A percentile compares a stretch with the other conserved stretches of the same genome.
phyloP scores from a whole-genome alignment of 176 grass and related monocot genomes.

The Stipa capillata region DNA sequence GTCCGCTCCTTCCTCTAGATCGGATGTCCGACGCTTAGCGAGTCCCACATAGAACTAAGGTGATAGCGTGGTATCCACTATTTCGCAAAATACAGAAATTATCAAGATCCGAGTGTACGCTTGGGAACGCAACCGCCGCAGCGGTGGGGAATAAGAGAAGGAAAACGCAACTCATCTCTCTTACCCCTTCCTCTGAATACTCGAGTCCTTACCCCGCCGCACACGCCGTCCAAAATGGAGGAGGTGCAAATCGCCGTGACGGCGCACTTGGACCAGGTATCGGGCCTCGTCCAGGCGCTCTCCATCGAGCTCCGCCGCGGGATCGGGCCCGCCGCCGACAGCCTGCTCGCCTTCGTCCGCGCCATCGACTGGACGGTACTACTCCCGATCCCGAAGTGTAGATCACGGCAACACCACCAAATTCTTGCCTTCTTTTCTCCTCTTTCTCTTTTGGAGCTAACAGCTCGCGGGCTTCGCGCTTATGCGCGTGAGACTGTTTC shows the following conservation, averaged over 20 bases:
- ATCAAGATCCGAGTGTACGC: too few relatives aligned
- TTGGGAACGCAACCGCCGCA: too few relatives aligned
- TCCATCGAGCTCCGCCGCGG: slow-evolving; percentile 47
- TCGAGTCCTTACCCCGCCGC: not conserved
- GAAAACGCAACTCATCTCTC: not conserved
- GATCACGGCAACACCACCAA: not conserved
- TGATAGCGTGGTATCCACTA: too few relatives aligned
- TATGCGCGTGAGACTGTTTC: too few relatives aligned
- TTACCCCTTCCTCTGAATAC: not conserved
- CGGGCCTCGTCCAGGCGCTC: slow-evolving; percentile 30
- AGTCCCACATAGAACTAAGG: too few relatives aligned
- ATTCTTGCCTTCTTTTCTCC: not conserved
- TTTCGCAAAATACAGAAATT: too few relatives aligned
- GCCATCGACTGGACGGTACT: slow-evolving; percentile 45
- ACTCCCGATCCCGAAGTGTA: not conserved
- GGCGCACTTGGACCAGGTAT: slow-evolving; percentile 53
- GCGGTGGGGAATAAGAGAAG: not conserved
- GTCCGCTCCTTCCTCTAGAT: too few relatives aligned
- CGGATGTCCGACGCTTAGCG: too few relatives aligned
- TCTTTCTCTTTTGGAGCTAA: not conserved
- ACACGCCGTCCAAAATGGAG: slow-evolving; percentile 26
- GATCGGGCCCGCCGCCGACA: slow-evolving; percentile 33
- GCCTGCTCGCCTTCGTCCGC: slow-evolving; percentile 32
- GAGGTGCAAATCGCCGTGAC: slow-evolving; percentile 25
- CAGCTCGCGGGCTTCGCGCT: not conserved